phyloP scores from a whole-genome alignment of 305 asterid species.

The Fraxinus ornus region DNA sequence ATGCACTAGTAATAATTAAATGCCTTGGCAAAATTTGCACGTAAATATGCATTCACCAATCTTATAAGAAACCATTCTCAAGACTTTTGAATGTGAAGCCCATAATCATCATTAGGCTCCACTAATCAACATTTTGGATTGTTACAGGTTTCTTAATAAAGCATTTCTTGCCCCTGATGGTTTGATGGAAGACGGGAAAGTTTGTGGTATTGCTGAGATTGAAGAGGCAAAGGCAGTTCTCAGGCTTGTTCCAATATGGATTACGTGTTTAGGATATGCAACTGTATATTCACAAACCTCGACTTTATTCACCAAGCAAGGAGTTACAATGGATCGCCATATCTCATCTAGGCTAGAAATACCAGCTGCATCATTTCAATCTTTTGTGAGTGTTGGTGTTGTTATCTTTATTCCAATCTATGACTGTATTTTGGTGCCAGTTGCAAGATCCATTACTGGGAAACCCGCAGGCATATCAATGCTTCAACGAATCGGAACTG shows the following conservation, averaged over 20 bases:
- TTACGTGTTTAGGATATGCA: neutral
- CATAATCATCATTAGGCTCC: too few species aligned
- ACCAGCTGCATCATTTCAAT: neutral
- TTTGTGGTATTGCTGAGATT: neutral
- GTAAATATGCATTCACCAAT: too few species aligned
- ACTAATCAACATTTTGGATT: neutral
- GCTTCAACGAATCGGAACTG: neutral
- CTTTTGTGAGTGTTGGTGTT: neutral
- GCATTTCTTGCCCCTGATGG: neutral
- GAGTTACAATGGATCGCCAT: neutral
- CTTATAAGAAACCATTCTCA: neutral
- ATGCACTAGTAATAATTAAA: too few species aligned
- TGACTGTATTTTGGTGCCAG: neutral
- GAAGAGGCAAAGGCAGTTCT: neutral
- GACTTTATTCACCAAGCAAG: neutral
- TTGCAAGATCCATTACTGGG: neutral
- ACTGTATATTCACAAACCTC: neutral
- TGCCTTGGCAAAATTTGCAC: too few species aligned
- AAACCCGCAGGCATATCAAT: neutral
- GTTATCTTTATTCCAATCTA: neutral
- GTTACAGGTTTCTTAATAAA: neutral
- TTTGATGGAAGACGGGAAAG: neutral
- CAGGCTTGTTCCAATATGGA: neutral
- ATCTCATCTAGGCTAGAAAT: neutral
- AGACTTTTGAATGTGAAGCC: too few species aligned